Evolutionary conservation across 2,329 filamentous ascomycete species (phyloP), one percentile per base, ranked within the genome.

Genomic region (Westerdykella aurantiaca): DNA sequence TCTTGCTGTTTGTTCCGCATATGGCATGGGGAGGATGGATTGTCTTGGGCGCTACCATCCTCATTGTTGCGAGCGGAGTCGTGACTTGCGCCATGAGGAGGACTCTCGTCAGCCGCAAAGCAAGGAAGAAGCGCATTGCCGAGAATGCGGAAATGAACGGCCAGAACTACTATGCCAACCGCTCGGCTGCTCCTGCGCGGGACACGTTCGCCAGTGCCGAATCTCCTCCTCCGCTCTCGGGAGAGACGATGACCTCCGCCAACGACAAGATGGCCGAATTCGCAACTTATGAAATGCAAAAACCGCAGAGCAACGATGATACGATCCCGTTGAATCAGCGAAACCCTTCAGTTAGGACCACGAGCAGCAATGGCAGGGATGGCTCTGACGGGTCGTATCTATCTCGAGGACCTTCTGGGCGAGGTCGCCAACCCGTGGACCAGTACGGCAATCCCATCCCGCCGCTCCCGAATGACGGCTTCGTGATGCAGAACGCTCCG

Each of bases 91-190:
- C 88, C 17, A 97, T 97, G 89, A 85, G 93, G 51, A 82, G 91
- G 47, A 94, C 90, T 2, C 74, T 97, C 45, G 87, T 96, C 48
- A 87, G 87, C 67, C 81, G 91, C 57, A 96, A 96, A 72, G 87
- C 90, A n/a, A 80, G 90, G 49, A 90, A 93, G 76, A 88, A 84
- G 73, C 81, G 88, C 37, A 94, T 97, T 62, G 88, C 83, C 2
- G 86, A 94, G 67, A 95, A 97, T 63, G 88, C 90, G 6, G 90
- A 97, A 64, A 97, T 97, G 90, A 97, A 87, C 64, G 91, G 91
- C 22, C 83, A 93, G 58, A 93, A 90, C 61, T 96, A 85, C 65
- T 96, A 94, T 69, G 66, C 71, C 55, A 70, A 72, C 61, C 66
- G 75, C 60, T 46, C 53, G 45, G 61, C 51, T 48, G 59, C 54